A percentile compares a stretch with the other conserved stretches of the same genome.
Conservation (phyloP, 306 rosid species). For the Vigna nakashimae region DNA sequence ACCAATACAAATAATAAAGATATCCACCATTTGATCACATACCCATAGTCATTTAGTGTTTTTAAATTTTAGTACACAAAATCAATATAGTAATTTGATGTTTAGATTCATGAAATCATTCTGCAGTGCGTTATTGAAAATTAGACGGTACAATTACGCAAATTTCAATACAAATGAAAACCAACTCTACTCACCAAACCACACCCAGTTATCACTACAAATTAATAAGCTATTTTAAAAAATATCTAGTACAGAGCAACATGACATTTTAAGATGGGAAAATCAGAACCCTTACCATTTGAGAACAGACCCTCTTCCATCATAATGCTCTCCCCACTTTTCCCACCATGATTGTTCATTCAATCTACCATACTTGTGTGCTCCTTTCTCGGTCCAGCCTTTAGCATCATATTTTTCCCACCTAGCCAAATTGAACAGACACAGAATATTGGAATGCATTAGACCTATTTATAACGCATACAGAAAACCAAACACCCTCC, state of each 20-base stretch:
- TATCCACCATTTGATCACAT: constrained; percentile 1
- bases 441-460: constrained; percentile 25
- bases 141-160: not conserved
- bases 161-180: constrained; percentile 6
- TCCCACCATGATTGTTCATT: constrained; percentile 99
- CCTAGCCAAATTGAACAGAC: constrained; percentile 61
- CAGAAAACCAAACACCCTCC: not conserved
- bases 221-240: not conserved
- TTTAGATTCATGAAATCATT: constrained; percentile 10
- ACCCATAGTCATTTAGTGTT: not conserved
- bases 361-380: constrained; percentile 94
- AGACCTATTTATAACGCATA: constrained; percentile 5
- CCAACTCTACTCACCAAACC: not conserved
- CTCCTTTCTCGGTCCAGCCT: constrained; percentile 99
- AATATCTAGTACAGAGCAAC: not conserved
- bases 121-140: not conserved
- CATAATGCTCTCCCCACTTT: constrained; percentile 99
- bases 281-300: constrained; percentile 73
- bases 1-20: not conserved
- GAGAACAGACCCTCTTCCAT: constrained; percentile 96
- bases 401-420: constrained; percentile 99
- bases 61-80: constrained; percentile 4
- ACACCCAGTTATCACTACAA: constrained; percentile 16
- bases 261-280: constrained; percentile 33
- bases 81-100: constrained; percentile 11